Evolutionary conservation across 257 asterid genomes (phyloP).

Genomic region (Scutellaria baicalensis): DNA sequence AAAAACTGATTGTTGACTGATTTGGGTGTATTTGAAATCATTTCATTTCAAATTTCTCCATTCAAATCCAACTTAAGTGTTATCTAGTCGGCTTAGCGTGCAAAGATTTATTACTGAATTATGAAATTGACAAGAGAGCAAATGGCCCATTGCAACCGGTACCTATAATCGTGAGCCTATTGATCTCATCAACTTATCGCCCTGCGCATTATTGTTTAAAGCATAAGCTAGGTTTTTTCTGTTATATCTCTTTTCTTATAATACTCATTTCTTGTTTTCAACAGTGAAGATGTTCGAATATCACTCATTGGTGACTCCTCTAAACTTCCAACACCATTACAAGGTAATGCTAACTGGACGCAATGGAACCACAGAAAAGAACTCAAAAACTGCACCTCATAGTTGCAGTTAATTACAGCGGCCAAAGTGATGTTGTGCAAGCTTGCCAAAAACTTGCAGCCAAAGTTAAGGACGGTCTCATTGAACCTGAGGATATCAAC

Average conservation of each 20-base stretch:
- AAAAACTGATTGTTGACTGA: too few species aligned
- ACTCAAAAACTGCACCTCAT: constrained; percentile 46
- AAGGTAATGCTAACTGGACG: constrained; percentile 21
- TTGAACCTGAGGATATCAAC: constrained; percentile 41
- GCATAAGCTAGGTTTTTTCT: not conserved
- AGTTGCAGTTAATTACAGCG: constrained; percentile 50
- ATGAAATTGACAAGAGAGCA: not conserved
- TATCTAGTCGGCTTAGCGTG: not conserved
- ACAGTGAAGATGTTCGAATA: constrained; percentile 41
- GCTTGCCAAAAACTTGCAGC: constrained; percentile 31
- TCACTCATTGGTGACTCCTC: constrained; percentile 56
- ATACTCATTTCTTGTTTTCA: not conserved
- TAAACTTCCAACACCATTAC: constrained; percentile 33
- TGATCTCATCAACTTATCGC: too few species aligned
- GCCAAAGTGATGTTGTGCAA: constrained; percentile 40
- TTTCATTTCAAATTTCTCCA: too few species aligned
- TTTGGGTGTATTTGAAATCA: too few species aligned
- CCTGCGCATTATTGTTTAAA: not conserved
- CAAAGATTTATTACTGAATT: not conserved
- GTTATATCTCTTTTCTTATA: not conserved
- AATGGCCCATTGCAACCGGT: not conserved
- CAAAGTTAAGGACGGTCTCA: constrained; percentile 48
- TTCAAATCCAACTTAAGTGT: not conserved
- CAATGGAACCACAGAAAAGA: constrained; percentile 27
- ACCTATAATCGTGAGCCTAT: too few species aligned